Base-by-base conservation (phyloP, 352 stramenopile species). In the Blastocystis sp. region DNA sequence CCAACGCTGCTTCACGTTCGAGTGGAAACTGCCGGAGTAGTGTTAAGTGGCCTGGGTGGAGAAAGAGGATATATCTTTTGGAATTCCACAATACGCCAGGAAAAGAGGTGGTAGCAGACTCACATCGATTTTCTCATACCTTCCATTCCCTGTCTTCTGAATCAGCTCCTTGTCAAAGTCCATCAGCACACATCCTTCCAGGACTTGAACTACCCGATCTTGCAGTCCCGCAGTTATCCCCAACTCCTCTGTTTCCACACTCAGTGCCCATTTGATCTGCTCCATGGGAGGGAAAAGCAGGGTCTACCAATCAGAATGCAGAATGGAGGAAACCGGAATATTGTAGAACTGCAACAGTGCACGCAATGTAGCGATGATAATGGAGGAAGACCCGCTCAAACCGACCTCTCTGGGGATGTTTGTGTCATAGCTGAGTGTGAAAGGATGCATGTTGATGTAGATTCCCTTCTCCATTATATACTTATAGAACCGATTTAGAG, bases 201-300 rank as follows among this genome's bases (percentile, higher is more conserved):
- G 92, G n/a, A 90, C 87, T 64, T 93, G 91, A 34, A 92, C 90
- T 7, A 93, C 91, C 34, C 91, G 70, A 50, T 93, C 91, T 56
- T 93, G 91, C 1, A 93, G 66, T 13, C 91, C 91, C 18, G 91
- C 91, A n/a, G 88, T 90, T 53, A 93, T 93, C 30, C 90, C 90
- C n/a, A 93, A 63, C 75, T 93, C 91, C 39, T 92, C 90, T 26
- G 76, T 93, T 47, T 93, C 91, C 18, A 93, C 82, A n/a, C 66
- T 47, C 16, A 93, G 75, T 37, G 92, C 90, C 43, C 92, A 90
- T 43, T 73, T 73, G 8, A 91, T 91, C 43, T 91, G 79, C 55
- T 79, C 47, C 37, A 45, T 18, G n/a, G 90, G 70, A 11, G 90
- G 73, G 30, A 92, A 91, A 4, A 65, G 24, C 6, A 24, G 53